These are phyloP conservation scores for Pseudocercospora musae DNA, from an alignment of 2,329 filamentous ascomycete species.

Conservation along the genomic window DNA sequence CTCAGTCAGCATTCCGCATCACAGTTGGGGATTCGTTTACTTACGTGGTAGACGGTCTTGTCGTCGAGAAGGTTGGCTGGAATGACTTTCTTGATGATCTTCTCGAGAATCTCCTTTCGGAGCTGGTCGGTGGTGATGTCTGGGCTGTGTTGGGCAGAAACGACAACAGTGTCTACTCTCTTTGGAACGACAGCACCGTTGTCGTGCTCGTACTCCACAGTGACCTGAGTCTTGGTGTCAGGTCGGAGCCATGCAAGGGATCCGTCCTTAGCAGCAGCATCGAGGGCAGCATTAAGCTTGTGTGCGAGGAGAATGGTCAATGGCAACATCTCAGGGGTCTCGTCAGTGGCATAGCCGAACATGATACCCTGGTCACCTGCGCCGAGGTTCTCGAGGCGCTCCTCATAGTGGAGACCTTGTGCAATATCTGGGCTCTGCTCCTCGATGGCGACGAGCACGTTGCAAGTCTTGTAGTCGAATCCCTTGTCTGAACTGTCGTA, in stretches of 20 bases:
- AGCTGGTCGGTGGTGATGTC: slow-evolving; percentile 87
- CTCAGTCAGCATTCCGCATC: slow-evolving; percentile 4
- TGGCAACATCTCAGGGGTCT: slow-evolving; percentile 95
- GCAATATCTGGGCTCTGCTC: slow-evolving; percentile 98
- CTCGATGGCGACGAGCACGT: slow-evolving; percentile 97
- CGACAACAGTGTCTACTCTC: slow-evolving; percentile 93
- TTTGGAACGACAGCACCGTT: slow-evolving; percentile 86
- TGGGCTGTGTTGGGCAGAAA: slow-evolving; percentile 90
- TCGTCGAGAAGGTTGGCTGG: slow-evolving; percentile 89
- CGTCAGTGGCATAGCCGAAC: slow-evolving; percentile 99
- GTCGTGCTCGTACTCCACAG: slow-evolving; percentile 97
- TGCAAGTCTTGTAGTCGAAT: slow-evolving; percentile 99
- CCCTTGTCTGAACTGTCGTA: slow-evolving; percentile 97
- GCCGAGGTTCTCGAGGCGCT: slow-evolving; percentile 95
- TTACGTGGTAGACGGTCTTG: slow-evolving; percentile 89
- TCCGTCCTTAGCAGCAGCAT: slow-evolving; percentile 80
- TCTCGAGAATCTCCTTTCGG: slow-evolving; percentile 91
- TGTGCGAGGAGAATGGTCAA: slow-evolving; percentile 91
- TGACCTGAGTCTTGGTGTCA: slow-evolving; percentile 99
- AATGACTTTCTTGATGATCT: slow-evolving; percentile 95
- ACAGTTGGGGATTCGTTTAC: slow-evolving; percentile 33
- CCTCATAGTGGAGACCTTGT: slow-evolving; percentile 96
- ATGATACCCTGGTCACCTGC: slow-evolving; percentile 99
- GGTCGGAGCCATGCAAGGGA: slow-evolving; percentile 89
- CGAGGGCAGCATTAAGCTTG: slow-evolving; percentile 96